Base-by-base conservation (phyloP, 768 basidiomycete genomes). In the Hygrocybe coccinea region DNA sequence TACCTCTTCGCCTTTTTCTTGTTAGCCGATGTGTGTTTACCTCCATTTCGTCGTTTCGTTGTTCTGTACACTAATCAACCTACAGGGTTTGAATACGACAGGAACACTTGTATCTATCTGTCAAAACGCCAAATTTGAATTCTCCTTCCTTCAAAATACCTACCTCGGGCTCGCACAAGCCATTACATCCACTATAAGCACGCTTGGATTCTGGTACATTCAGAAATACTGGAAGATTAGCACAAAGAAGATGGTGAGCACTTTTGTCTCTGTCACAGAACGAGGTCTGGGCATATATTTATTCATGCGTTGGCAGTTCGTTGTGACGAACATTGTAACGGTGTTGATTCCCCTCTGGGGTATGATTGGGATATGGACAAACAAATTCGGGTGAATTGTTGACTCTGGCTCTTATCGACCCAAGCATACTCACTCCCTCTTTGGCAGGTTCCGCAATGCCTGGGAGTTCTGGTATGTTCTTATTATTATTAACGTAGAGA, bases 291-390 rank as follows among this genome's bases (percentile, higher is more conserved):
- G n/a, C n/a, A 41, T 25, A 44, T 21, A 43, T 57, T 22, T 52
- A 19, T 19, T 9, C 15, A 19, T 51, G 4, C 44, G 24, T 54
- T 24, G 56, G 1, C 41, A 91, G 87, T 91, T 91, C 62, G 71
- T 84, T 14, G 79, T 88, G 0, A 91, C 88, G 2, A 91, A 89
- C 59, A 79, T 89, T 0, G 81, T 86, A 5, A 87, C 87, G 2
- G 79, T 91, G 22, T 41, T 91, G 44, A 90, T 92, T 50, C 89
- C 90, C 1, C 73, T 91, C 5, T 92, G 90, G 90, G 87, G 89
- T 12, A 87, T 89, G 87, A 76, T 91, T 41, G 89, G 91, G 1
- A 82, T 92, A 46, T 90, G 90, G 89, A 90, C 89, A 0, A 59
- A 71, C 8, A 86, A 77, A 56, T 61, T 93, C 45, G 90, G 90